A percentile compares a stretch with the other conserved stretches of the same genome.
These are phyloP conservation scores for Tylopilus vinaceipallidus DNA, from an alignment of 768 basidiomycete species.

Conservation along the genomic window DNA sequence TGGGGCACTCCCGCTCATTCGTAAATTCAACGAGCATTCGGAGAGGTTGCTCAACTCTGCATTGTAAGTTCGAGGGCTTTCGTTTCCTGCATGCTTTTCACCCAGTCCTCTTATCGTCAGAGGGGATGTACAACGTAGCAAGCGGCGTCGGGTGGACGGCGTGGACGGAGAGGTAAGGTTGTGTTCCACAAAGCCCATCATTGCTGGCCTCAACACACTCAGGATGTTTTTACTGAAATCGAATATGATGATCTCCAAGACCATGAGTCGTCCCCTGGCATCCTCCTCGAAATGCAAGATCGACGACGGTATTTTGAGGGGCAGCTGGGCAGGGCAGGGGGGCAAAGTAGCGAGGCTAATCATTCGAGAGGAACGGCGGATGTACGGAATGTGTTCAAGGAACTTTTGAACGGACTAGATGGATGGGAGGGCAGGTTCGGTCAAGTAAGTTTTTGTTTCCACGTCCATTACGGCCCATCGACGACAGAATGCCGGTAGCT, in stretches of 20 bases:
- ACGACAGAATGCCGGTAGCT: conserved; percentile 39
- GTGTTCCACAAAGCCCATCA: background rate
- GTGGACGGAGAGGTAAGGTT: conserved; percentile 42
- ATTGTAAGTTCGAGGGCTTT: conserved; percentile 44
- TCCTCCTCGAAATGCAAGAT: conserved; percentile 85
- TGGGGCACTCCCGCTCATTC: conserved; percentile 86
- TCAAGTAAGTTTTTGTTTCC: conserved; percentile 41
- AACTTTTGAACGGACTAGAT: conserved; percentile 44
- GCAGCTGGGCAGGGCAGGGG: conserved; percentile 37
- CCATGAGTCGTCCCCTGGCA: conserved; percentile 59
- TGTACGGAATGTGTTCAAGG: conserved; percentile 45
- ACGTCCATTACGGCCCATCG: too few species aligned
- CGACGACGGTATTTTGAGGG: conserved; percentile 82
- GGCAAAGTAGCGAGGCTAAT: background rate
- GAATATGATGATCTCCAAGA: conserved; percentile 85
- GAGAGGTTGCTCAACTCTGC: conserved; percentile 83
- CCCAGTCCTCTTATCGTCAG: conserved; percentile 25
- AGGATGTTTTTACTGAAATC: conserved; percentile 53
- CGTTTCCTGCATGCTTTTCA: background rate
- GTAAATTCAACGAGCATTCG: conserved; percentile 98
- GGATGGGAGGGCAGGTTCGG: conserved; percentile 59
- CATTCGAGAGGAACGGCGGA: conserved; percentile 38
- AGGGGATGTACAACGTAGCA: conserved; percentile 56
- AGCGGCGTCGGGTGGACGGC: conserved; percentile 54
- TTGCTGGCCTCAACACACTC: conserved; percentile 1